Evolutionary conservation across 2,329 filamentous ascomycete genomes (phyloP), one percentile per base, ranked within the genome.

Genomic region (Tolypocladium tropicale): DNA sequence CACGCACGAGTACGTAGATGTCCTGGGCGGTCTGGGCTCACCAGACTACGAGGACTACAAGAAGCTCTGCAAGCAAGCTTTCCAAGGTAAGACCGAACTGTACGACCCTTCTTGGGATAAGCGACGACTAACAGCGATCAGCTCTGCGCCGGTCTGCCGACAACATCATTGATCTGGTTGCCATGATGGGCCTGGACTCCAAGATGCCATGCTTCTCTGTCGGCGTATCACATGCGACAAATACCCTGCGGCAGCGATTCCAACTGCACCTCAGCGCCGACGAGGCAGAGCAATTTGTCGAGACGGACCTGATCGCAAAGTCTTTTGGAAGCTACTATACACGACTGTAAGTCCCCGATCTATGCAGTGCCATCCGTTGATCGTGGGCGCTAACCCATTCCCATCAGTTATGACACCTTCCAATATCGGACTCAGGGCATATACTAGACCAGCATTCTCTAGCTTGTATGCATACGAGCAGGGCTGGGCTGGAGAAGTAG

Each of bases 391-490:
- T 63, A 36, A 63, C 59, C 5, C 11, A 2, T 18, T 7, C 11
- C 36, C 16, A 4, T n/a, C 46, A 90, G 87, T 72, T 90, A 91
- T 67, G 88, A 91, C 72, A 90, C 88, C 59, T 93, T 91, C 75
- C 89, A 93, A 75, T 93, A 93, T 74, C 83, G 89, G 66, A 92
- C 89, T 37, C 89, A 93, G 72, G 89, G 89, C 63, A 93, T 93
- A 72, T 93, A 93, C 72, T 93, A 81, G 54, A 50, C 12, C 46
- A 50, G 18, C 46, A 50, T 33, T 50, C 14, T n/a, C 18, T 7
- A 12, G 18, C 46, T 10, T 11, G 28, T 18, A 14, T n/a, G 16
- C 10, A 33, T 14, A 18, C 18, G 28, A 18, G 10, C 46, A 30
- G 28, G 25, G 14, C 46, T 0, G n/a, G 11, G 11, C 7, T 30